Evolutionary conservation across 2,329 filamentous ascomycete species (phyloP).

Genomic region (Biscogniauxia sp.): DNA sequence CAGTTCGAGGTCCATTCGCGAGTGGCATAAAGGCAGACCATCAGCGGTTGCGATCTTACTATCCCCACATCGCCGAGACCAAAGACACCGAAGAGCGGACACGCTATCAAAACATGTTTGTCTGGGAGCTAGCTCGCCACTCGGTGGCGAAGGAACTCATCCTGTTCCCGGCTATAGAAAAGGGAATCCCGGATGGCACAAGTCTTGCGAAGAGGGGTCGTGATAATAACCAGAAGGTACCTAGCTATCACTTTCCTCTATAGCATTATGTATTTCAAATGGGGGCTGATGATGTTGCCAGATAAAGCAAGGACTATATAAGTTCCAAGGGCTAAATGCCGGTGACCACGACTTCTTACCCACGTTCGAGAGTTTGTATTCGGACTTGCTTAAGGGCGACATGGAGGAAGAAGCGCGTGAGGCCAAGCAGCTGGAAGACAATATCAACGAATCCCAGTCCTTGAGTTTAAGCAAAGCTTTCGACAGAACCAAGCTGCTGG

Average conservation of each 20-base stretch:
- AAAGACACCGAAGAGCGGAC: constrained; percentile 40
- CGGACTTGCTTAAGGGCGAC: constrained; percentile 40
- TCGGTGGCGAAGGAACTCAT: constrained; percentile 49
- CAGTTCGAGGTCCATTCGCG: background rate
- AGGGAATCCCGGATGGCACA: constrained; percentile 38
- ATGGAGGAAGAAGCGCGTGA: constrained; percentile 43
- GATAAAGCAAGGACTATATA: constrained; percentile 45
- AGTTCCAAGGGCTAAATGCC: constrained; percentile 42
- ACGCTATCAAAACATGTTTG: constrained; percentile 49
- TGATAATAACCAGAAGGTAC: constrained; percentile 23
- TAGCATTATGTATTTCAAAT: background rate
- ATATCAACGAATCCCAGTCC: constrained; percentile 31
- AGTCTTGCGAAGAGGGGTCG: constrained; percentile 41
- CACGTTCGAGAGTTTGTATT: constrained; percentile 41
- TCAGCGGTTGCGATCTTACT: constrained; percentile 32
- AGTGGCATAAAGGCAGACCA: constrained; percentile 16
- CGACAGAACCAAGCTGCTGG: constrained; percentile 44
- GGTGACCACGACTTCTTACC: constrained; percentile 39
- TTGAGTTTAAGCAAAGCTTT: constrained; percentile 39
- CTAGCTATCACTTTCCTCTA: constrained; percentile 1
- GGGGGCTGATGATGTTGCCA: constrained; percentile 16
- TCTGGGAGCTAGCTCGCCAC: constrained; percentile 52
- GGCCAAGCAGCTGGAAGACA: constrained; percentile 40
- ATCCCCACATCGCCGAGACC: constrained; percentile 41
- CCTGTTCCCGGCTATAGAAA: constrained; percentile 46